Percentiles rank a stretch among this genome's conserved stretches.
Conservation (phyloP, 352 stramenopile genomes). For the Phytophthora cryptogea region DNA sequence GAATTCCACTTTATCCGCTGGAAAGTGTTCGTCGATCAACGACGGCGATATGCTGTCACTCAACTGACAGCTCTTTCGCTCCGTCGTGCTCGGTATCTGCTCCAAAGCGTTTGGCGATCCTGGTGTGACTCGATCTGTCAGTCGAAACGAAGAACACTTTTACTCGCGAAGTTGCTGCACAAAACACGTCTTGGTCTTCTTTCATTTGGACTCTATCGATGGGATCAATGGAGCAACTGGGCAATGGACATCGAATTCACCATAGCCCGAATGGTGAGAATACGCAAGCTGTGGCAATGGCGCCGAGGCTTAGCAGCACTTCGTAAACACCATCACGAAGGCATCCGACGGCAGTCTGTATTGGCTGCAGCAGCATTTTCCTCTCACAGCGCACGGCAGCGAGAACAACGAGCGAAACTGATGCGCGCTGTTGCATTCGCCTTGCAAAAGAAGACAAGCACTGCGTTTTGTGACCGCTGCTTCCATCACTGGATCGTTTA, state of each 20-base stretch:
- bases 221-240: slow-evolving; percentile 15
- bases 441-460: slow-evolving; percentile 30
- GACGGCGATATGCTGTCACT: slow-evolving; percentile 13
- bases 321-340: slow-evolving; percentile 27
- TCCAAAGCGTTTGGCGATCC: slow-evolving; percentile 17
- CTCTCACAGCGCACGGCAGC: slow-evolving; percentile 33
- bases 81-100: slow-evolving; percentile 1
- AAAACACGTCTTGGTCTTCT: slow-evolving; percentile 8
- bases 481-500: slow-evolving; percentile 31
- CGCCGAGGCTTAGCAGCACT: slow-evolving; percentile 27
- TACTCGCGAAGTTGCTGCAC: slow-evolving; percentile 5
- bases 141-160: slow-evolving; percentile 13
- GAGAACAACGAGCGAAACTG: slow-evolving; percentile 37
- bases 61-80: slow-evolving; percentile 5
- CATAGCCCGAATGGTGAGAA: slow-evolving; percentile 19
- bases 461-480: slow-evolving; percentile 10
- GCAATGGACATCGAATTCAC: slow-evolving; percentile 6
- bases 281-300: slow-evolving; percentile 17
- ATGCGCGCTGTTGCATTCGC: slow-evolving; percentile 29
- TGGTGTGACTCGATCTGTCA: slow-evolving; percentile 8
- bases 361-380: slow-evolving; percentile 30
- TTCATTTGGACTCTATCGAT: slow-evolving; percentile 13
- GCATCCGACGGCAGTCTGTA: slow-evolving; percentile 41
- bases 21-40: slow-evolving; percentile 22
- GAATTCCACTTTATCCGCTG: slow-evolving; percentile 31